Evolutionary conservation across 768 basidiomycete genomes (phyloP), one percentile per base, ranked within the genome.

Genomic region (Phylloporus sp.): DNA sequence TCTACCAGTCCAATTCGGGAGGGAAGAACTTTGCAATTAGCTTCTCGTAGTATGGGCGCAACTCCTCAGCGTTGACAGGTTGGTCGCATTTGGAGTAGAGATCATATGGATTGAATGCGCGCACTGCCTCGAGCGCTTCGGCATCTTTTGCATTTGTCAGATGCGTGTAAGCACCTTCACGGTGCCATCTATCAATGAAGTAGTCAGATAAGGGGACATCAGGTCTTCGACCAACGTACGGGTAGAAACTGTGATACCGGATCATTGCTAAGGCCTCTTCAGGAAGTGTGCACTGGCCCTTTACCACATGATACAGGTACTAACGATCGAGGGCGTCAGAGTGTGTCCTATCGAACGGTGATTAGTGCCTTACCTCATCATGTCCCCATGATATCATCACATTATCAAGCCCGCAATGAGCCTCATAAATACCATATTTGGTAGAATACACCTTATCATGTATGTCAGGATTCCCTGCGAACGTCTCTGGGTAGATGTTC

Each of bases 231-330:
- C 40, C 17, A 9, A 64, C 79, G 41, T 57, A 81, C 67, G 92
- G 91, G 69, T 94, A 95, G 75, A 94, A 95, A 58, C 86, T 89
- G 70, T 94, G 92, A 64, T 90, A 95, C 26, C 92, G 81, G 60
- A 95, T 90, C 91, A 95, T 95, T 8, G 86, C 83, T 23, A 95
- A 73, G 0, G 77, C 91, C 56, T 89, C 91, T 31, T 76, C 76
- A 4, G 91, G 91, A 1, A 94, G 81, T 5, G 75, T 77, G 52
- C 81, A 82, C 63, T 94, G 91, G 54, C 83, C 81, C 66, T 90
- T 90, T 50, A 90, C 69, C 53, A 94, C 82, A 53, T 86, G 70
- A 67, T 90, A 91, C 6, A 92, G 73, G 62, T 92, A 93, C 87
- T 90, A 14, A 26, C 29, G 33, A 43, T 32, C 42, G 24, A 38